Evolutionary conservation across 2,329 filamentous ascomycete genomes (phyloP), one percentile per base, ranked within the genome.

Genomic region (Pestalotiopsis sp.): DNA sequence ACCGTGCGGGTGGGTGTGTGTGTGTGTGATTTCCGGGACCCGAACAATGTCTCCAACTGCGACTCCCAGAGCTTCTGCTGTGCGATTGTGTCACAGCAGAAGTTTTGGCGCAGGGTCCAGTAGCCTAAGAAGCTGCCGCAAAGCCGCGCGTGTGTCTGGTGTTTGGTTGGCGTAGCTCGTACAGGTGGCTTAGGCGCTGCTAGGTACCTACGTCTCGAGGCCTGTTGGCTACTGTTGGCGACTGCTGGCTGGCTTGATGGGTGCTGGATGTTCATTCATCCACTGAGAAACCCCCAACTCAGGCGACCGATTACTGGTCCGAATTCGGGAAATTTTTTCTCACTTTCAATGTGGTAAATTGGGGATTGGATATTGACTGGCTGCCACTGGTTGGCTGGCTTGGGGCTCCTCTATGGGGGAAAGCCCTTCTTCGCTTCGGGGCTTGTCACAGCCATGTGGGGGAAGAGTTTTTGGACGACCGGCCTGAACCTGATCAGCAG

Each of bases 281-380:
- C 17, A n/a, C 17, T 9, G 31, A 27, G 25, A 12, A 14, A 17
- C 14, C 23, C 31, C 23, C 57, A 60, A 36, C 7, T 23, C 45
- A 52, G 23, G 23, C 6, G 31, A 36, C 17, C 57, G 25, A 36
- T 13, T 14, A 60, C 14, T 36, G 23, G 38, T 36, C 57, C 27
- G n/a, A 27, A 62, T 62, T 39, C 36, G 31, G 36, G 27, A 27
- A 59, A 31, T 59, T 59, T 36, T 36, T 59, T 59, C 57, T 52
- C 31, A 20, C 17, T 52, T 52, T 52, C 45, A 20, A 23, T 4
- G 45, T 52, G 45, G 45, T 36, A 27, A 36, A 41, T 14, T 62
- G 27, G 27, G 59, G 17, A 62, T 62, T 62, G 27, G 59, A 39
- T 62, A 62, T 62, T 36, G 59, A 62, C n/a, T 39, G 31, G 31